Conservation (phyloP, 2,329 filamentous ascomycete species). For the Coniella lustricola region DNA sequence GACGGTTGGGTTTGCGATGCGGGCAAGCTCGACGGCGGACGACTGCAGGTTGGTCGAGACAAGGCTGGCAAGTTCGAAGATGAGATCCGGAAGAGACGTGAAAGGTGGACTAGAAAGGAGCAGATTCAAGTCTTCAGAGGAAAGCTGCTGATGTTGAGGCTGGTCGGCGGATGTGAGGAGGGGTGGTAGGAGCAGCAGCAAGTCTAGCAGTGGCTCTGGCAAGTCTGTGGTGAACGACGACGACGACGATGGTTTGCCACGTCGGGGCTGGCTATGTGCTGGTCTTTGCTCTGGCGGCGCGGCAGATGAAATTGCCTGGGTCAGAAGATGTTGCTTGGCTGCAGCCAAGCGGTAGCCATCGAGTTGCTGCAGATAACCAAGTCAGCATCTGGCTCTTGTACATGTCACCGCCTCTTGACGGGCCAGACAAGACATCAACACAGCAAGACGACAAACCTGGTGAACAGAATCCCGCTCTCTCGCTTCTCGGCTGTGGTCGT, state of each 20-base stretch:
- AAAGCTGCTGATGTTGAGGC: constrained; percentile 20
- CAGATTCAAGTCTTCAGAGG: constrained; percentile 30
- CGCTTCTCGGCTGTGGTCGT: constrained; percentile 33
- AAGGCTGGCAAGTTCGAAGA: constrained; percentile 40
- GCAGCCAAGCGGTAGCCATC: constrained; percentile 39
- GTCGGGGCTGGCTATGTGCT: constrained; percentile 7
- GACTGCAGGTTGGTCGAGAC: constrained; percentile 43
- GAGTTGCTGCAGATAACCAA: constrained; percentile 38
- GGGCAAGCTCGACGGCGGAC: constrained; percentile 41
- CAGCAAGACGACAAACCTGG: constrained; percentile 32
- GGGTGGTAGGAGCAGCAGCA: constrained; percentile 48
- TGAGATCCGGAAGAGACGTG: constrained; percentile 36
- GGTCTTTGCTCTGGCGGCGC: constrained; percentile 23
- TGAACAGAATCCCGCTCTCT: constrained; percentile 43
- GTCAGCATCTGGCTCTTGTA: background rate
- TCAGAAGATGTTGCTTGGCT: constrained; percentile 45
- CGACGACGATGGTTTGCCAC: constrained; percentile 15
- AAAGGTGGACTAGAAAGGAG: constrained; percentile 46
- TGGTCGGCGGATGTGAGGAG: constrained; percentile 33
- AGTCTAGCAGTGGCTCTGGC: constrained; percentile 42
- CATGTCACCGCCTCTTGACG: too few relatives aligned
- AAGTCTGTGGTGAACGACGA: constrained; percentile 19
- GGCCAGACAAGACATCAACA: background rate
- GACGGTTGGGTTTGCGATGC: constrained; percentile 40
- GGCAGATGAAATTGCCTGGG: constrained; percentile 41